A percentile compares a stretch with the other conserved stretches of the same genome.
Evolutionary conservation across 352 stramenopile genomes (phyloP).

Genomic region (Peronospora tabacina): DNA sequence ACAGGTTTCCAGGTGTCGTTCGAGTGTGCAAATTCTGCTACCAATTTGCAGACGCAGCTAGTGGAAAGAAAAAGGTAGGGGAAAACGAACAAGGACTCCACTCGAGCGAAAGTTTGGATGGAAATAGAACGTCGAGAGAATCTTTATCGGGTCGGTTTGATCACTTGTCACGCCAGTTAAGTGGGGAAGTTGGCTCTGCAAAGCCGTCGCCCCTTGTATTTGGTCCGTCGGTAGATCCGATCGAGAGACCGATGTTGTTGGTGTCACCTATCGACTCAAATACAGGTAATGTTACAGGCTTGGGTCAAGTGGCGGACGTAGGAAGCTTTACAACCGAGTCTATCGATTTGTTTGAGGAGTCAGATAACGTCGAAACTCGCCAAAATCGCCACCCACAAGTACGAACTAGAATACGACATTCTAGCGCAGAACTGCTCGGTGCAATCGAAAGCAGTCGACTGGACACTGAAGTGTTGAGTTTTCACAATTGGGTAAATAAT

Average conservation of each 20-base stretch:
- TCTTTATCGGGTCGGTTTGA: constrained; percentile 23
- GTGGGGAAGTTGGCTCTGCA: constrained; percentile 7
- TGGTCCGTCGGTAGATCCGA: constrained; percentile 19
- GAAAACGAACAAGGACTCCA: constrained; percentile 14
- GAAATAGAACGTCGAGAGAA: constrained; percentile 13
- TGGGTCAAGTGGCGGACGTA: constrained; percentile 11
- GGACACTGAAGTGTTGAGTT: constrained; percentile 29
- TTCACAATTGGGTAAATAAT: constrained; percentile 18
- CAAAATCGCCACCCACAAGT: constrained; percentile 10
- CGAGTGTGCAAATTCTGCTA: constrained; percentile 77
- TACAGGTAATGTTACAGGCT: constrained; percentile 15
- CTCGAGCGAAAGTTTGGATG: constrained; percentile 21
- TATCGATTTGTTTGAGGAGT: constrained; percentile 24
- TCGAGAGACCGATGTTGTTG: constrained; percentile 12
- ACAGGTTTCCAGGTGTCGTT: constrained; percentile 48
- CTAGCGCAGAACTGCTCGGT: constrained; percentile 54
- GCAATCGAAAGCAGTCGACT: constrained; percentile 52
- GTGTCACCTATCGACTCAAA: constrained; percentile 31
- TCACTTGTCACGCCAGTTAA: constrained; percentile 14
- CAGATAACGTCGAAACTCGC: constrained; percentile 21
- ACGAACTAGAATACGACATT: constrained; percentile 31
- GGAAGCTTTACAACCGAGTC: constrained; percentile 11
- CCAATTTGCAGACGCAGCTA: constrained; percentile 37
- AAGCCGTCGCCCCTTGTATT: constrained; percentile 40
- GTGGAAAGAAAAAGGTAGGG: constrained; percentile 25